phyloP scores from a whole-genome alignment of 768 basidiomycete genomes.

The Hemileccinum rubropunctum region DNA sequence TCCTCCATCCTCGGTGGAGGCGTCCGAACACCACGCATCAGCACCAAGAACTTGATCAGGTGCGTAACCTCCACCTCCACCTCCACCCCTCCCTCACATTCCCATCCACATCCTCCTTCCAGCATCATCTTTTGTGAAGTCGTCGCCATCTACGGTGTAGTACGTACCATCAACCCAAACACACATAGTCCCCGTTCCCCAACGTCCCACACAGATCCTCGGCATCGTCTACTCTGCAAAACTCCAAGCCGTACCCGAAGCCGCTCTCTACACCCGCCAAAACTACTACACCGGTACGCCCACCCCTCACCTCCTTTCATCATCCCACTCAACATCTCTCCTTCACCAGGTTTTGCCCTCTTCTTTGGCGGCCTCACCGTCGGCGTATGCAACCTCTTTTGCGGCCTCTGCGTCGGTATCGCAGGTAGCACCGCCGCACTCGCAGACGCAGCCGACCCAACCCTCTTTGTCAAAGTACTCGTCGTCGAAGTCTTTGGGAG shows the following conservation, averaged over 20 bases:
- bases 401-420: conserved; percentile 91
- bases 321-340: not conserved
- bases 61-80: conserved; percentile 28
- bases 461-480: conserved; percentile 93
- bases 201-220: conserved; percentile 62
- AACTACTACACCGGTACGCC: conserved; percentile 88
- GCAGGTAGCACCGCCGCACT: conserved; percentile 95
- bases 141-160: conserved; percentile 96
- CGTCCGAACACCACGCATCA: conserved; percentile 88
- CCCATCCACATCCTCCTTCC: not conserved
- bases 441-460: conserved; percentile 92
- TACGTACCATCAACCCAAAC: conserved; percentile 39
- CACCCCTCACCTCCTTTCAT: not conserved
- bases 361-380: conserved; percentile 98
- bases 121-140: conserved; percentile 99
- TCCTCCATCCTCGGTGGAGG: conserved; percentile 96
- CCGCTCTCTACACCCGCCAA: conserved; percentile 72
- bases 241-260: conserved; percentile 56
- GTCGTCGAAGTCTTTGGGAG: conserved; percentile 94
- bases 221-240: conserved; percentile 95
- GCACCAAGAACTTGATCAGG: conserved; percentile 98
- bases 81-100: not conserved
- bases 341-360: conserved; percentile 70
- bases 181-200: not conserved
- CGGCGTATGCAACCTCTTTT: conserved; percentile 91